Base-by-base conservation (phyloP, 768 basidiomycete genomes). In the Lactarius trivialis region DNA sequence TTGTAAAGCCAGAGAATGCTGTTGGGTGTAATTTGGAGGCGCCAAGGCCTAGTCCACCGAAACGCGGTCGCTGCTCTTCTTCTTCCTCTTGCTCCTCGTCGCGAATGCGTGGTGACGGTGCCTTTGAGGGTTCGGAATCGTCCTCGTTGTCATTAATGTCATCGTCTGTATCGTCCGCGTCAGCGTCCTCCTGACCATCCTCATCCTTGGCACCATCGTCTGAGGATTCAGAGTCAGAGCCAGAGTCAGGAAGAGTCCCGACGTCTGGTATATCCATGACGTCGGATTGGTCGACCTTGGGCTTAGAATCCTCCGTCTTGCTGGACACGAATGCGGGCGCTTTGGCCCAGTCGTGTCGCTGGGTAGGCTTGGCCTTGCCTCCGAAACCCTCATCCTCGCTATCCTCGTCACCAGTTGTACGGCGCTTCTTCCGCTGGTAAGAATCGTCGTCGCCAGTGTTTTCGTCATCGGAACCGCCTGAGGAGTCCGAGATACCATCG, bases 271-370 rank as follows among this genome's bases (percentile, higher is more conserved):
- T 63, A 49, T 83, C 80, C 41, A 79, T 75, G 36, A 78, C 76
- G 68, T 78, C 79, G 50, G 73, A 72, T 33, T 73, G 62, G 30
- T 78, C 73, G 45, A 75, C 72, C 64, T 75, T 72, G 24, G 53
- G 48, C 54, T 64, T 56, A 7, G 24, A 34, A 28, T 17, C 36
- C n/a, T 41, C 59, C 59, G 39, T 52, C 62, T 83, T 79, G 19
- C 84, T 78, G 1, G 84, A 80, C 14, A 89, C 82, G 69, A 92
- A 93, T 1, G 86, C 81, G 14, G 90, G 90, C 3, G 86, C 85
- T 75, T 85, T 88, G 28, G 88, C 80, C 84, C 89, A 90, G 72
- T 89, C 82, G 19, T 75, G 80, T 67, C 76, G 80, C 70, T 78
- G 81, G 58, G 70, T 67, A 56, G 66, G 73, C 48, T 71, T 64